These are phyloP conservation scores for Neurospora sp. DNA, from an alignment of 495 filamentous ascomycete genomes.

Conservation along the genomic window DNA sequence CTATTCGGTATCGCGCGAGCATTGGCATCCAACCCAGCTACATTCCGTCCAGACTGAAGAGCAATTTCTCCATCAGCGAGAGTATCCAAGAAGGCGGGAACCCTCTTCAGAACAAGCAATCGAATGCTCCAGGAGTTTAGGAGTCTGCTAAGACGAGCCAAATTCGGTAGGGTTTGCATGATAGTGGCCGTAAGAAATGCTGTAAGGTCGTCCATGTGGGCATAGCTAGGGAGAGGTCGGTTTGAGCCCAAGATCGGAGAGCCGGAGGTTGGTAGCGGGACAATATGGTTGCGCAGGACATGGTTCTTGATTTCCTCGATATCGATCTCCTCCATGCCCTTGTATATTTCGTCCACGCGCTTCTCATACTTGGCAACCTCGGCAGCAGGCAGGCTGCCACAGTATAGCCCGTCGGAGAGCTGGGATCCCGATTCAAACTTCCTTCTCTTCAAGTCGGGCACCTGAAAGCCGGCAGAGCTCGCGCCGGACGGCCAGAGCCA, in stretches of 20 bases:
- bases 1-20: constrained; percentile 3
- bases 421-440: constrained; percentile 5
- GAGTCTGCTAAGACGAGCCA: constrained; percentile 59
- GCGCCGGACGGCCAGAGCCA: constrained; percentile 64
- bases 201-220: constrained; percentile 70
- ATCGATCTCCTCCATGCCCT: constrained; percentile 67
- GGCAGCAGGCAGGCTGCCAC: constrained; percentile 55
- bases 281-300: constrained; percentile 69
- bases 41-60: constrained; percentile 51
- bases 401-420: constrained; percentile 38
- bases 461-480: constrained; percentile 44
- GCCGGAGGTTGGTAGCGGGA: constrained; percentile 40
- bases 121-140: constrained; percentile 70
- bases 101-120: constrained; percentile 58
- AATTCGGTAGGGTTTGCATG: constrained; percentile 69
- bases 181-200: constrained; percentile 82
- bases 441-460: constrained; percentile 34
- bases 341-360: constrained; percentile 66
- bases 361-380: constrained; percentile 57
- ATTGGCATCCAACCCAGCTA: constrained; percentile 31
- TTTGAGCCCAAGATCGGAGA: constrained; percentile 39
- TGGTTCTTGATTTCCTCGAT: constrained; percentile 86
- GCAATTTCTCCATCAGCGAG: constrained; percentile 53
- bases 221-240: constrained; percentile 36
- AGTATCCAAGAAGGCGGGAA: constrained; percentile 57